Evolutionary conservation across 768 basidiomycete genomes (phyloP), one percentile per base, ranked within the genome.

Genomic region (Clavaria fumosa): DNA sequence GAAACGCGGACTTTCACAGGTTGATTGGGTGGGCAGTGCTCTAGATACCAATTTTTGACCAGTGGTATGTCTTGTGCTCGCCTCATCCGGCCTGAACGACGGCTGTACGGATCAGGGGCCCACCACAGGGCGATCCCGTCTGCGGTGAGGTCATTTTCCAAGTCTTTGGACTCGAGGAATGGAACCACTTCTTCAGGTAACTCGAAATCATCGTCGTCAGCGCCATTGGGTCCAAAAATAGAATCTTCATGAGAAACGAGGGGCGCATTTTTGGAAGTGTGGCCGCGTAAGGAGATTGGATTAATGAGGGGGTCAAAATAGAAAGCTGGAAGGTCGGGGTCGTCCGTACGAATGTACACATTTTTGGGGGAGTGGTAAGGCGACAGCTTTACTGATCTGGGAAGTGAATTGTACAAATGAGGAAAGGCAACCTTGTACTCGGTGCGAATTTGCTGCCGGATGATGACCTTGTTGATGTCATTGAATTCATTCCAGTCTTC

Each of bases 401-500:
- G 95, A 6, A 95, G 69, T 23, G 95, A 95, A 60, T 99, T 99
- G 63, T 99, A 99, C 1, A 99, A 70, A 52, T 99, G 93, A 22
- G 95, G 93, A 69, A 96, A 97, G 2, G 91, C 93, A 36, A 99
- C 90, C 56, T 93, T 96, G 71, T 99, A 96, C 61, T 99, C 95
- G 2, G 93, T 96, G 32, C 95, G 75, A 45, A 97, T 93, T 56
- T 95, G 88, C 53, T 97, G 90, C 15, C 95, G 90, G 48, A 99
- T 97, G 57, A 99, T 93, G 51, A 99, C 83, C 59, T 99, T 99
- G 63, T 95, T 91, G 59, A 97, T 95, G 53, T 99, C 95, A 54
- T 99, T 99, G 52, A 99, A 99, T 56, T 95, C 90, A 56, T 95
- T 95, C 90, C 90, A 95, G 53, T 99, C 95, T 54, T 97, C 95